Percentiles rank a stretch among this genome's conserved stretches.
phyloP scores from a whole-genome alignment of 1,284 basidiomycete genomes.

The Kwoniella shivajii region DNA sequence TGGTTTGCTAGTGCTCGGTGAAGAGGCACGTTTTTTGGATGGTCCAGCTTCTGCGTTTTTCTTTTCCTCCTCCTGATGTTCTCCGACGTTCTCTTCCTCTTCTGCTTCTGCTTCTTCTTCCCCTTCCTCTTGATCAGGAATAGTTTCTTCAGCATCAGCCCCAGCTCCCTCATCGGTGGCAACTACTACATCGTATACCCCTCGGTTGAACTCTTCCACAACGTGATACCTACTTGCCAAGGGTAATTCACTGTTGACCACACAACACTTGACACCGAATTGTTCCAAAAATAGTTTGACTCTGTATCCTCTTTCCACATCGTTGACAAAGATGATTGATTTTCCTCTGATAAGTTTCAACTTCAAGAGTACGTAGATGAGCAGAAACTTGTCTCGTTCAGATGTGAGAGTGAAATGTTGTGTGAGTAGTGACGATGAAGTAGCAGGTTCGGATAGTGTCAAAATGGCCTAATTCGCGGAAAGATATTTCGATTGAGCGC shows the following conservation, averaged over 20 bases:
- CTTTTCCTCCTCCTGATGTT: constrained; percentile 8
- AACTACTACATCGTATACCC: constrained; percentile 98
- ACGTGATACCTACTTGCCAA: constrained; percentile 95
- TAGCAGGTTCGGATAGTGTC: constrained; percentile 82
- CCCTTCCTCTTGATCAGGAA: constrained; percentile 44
- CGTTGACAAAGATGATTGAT: constrained; percentile 96
- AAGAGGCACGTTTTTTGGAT: constrained; percentile 19
- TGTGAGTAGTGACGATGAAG: constrained; percentile 65
- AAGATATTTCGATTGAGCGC: no score
- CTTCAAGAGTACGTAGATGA: constrained; percentile 59
- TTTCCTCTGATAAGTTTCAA: constrained; percentile 84
- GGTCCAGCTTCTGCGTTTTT: constrained; percentile 26
- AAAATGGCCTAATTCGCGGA: constrained; percentile 66
- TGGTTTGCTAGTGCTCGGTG: constrained; percentile 13
- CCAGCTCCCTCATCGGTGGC: constrained; percentile 87
- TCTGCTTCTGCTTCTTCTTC: constrained; percentile 22
- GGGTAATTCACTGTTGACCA: constrained; percentile 94
- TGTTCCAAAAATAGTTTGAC: constrained; percentile 93
- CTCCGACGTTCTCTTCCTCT: constrained; percentile 29
- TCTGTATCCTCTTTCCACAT: constrained; percentile 81
- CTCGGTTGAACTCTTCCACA: constrained; percentile 98
- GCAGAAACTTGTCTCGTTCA: constrained; percentile 29
- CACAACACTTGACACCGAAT: constrained; percentile 94
- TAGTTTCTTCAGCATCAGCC: constrained; percentile 56
- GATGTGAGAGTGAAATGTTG: constrained; percentile 76